Evolutionary conservation across 768 basidiomycete species (phyloP).

Genomic region (Tricholoma matsutake): DNA sequence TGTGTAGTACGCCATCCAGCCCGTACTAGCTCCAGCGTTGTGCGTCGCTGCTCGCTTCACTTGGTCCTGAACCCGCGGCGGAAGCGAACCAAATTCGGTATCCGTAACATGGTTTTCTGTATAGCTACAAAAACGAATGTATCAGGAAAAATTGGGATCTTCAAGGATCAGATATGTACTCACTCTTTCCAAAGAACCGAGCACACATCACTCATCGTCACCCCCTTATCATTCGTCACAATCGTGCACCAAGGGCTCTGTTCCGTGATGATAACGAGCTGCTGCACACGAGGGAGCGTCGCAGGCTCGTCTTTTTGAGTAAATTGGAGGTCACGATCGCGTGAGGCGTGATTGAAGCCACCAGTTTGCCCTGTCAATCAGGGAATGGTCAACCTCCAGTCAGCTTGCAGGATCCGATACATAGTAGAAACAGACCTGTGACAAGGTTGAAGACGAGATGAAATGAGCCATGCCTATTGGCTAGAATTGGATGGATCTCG

Average conservation of each 20-base stretch:
- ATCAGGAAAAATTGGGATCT: not conserved
- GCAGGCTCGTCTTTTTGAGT: conserved; percentile 59
- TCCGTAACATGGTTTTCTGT: conserved; percentile 66
- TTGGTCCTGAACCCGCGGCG: conserved; percentile 66
- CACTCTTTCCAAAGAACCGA: conserved; percentile 74
- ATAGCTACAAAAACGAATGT: conserved; percentile 45
- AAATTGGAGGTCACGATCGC: conserved; percentile 57
- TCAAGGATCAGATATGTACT: conserved; percentile 45
- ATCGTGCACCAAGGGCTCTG: conserved; percentile 79
- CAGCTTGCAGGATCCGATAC: not conserved
- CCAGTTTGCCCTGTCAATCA: conserved; percentile 64
- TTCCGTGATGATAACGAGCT: conserved; percentile 55
- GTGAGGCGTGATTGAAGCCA: conserved; percentile 58
- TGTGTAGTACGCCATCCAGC: conserved; percentile 41
- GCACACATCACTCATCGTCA: conserved; percentile 77
- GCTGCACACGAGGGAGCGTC: conserved; percentile 61
- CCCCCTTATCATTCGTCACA: conserved; percentile 66
- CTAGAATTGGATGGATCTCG: conserved; percentile 72
- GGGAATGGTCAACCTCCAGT: not conserved
- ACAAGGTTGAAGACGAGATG: conserved; percentile 71
- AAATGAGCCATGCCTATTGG: conserved; percentile 43
- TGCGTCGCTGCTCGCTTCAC: conserved; percentile 58
- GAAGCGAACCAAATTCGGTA: conserved; percentile 56
- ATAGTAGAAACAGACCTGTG: conserved; percentile 43
- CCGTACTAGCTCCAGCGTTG: conserved; percentile 29